Evolutionary conservation across 352 stramenopile species (phyloP).

Genomic region (Peronospora destructor): DNA sequence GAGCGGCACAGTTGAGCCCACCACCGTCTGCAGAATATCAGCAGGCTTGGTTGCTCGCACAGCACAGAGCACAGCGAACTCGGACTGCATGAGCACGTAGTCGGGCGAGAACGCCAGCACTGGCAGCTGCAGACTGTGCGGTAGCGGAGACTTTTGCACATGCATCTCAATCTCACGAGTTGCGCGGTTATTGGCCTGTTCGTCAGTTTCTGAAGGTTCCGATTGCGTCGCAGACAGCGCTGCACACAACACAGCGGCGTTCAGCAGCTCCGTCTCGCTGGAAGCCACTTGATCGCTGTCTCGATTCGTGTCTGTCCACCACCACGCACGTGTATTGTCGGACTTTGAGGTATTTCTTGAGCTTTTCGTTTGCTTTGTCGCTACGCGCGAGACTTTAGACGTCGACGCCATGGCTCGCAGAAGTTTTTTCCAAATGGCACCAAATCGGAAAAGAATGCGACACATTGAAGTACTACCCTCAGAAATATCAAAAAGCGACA

Average conservation of each 20-base stretch:
- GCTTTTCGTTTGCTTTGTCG: constrained; percentile 9
- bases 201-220: constrained; percentile 13
- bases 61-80: constrained; percentile 54
- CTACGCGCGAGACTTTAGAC: constrained; percentile 9
- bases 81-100: constrained; percentile 60
- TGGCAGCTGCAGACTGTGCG: constrained; percentile 52
- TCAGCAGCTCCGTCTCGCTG: constrained; percentile 68
- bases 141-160: constrained; percentile 56
- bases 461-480: constrained; percentile 14
- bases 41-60: constrained; percentile 49
- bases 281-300: constrained; percentile 24
- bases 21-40: constrained; percentile 62
- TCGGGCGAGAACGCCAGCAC: constrained; percentile 45
- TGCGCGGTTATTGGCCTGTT: constrained; percentile 17
- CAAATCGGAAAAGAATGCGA: constrained; percentile 12
- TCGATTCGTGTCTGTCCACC: constrained; percentile 37
- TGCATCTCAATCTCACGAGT: constrained; percentile 44
- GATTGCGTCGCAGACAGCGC: constrained; percentile 38
- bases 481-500: not conserved
- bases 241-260: constrained; percentile 68
- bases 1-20: constrained; percentile 60
- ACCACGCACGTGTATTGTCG: constrained; percentile 19
- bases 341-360: not conserved
- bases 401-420: constrained; percentile 5
- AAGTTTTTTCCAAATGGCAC: not conserved